These are phyloP conservation scores for Stromatinia cepivora DNA, from an alignment of 2,329 filamentous ascomycete species.

Conservation along the genomic window DNA sequence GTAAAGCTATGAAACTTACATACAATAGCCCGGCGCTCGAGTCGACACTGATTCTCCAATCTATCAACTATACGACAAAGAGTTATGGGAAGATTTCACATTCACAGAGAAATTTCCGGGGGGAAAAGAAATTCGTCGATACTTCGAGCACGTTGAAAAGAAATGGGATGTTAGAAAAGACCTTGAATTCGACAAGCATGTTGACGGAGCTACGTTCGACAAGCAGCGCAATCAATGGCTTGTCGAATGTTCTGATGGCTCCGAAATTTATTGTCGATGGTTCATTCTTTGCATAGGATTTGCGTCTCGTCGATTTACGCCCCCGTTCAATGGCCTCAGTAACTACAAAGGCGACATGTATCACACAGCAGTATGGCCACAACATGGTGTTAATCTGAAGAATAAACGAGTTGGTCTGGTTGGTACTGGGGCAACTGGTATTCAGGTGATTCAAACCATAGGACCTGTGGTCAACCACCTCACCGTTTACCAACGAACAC, in stretches of 20 bases:
- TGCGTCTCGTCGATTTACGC: slow-evolving; percentile 33
- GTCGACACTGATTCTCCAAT: slow-evolving; percentile 47
- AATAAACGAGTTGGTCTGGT: slow-evolving; percentile 28
- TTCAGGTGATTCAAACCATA: slow-evolving; percentile 31
- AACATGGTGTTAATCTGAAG: slow-evolving; percentile 48
- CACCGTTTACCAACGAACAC: slow-evolving; percentile 56
- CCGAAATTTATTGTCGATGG: slow-evolving; percentile 29
- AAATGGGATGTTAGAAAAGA: slow-evolving; percentile 54
- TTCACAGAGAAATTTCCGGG: slow-evolving; percentile 56
- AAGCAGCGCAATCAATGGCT: slow-evolving; percentile 43
- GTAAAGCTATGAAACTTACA: slow-evolving; percentile 17
- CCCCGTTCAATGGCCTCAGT: slow-evolving; percentile 33
- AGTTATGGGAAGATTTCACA: slow-evolving; percentile 54
- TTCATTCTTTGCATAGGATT: slow-evolving; percentile 37
- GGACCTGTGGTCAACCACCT: slow-evolving; percentile 42
- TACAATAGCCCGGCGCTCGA: slow-evolving; percentile 45
- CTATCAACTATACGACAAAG: slow-evolving; percentile 48
- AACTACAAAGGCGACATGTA: slow-evolving; percentile 35
- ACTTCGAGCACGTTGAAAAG: slow-evolving; percentile 61
- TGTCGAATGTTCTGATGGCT: slow-evolving; percentile 44
- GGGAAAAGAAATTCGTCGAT: slow-evolving; percentile 53
- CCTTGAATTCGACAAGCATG: slow-evolving; percentile 43
- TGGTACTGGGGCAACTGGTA: slow-evolving; percentile 34
- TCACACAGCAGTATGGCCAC: slow-evolving; percentile 32
- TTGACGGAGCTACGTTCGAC: slow-evolving; percentile 46